Base-by-base conservation (phyloP, 306 rosid genomes). In the Cucumis hystrix region DNA sequence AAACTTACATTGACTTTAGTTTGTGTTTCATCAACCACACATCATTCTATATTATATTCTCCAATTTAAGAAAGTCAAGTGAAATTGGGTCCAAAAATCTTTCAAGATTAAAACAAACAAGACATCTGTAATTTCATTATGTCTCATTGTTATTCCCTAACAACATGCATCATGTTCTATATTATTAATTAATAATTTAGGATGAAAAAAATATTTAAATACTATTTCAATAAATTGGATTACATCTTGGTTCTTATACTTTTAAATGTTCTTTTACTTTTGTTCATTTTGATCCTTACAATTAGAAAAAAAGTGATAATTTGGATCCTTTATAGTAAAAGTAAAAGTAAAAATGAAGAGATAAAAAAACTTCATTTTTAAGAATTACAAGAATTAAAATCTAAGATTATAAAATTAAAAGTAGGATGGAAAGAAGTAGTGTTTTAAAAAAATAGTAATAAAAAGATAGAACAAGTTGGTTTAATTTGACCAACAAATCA, bases 401-500 rank as follows among this genome's bases (percentile, higher is more conserved):
- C 6, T n/a, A 41, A 41, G 0, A 41, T 41, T 41, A 3, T 41
- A 41, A 41, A 41, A 41, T 4, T 41, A 41, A 41, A 3, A 41
- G 45, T 23, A 23, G 25, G 25, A 28, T 28, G 30, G 3, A 28
- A 28, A 28, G 7, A 41, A 41, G 2, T 41, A 6, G 11, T 7
- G 9, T 41, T 41, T 41, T 41, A 0, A 16, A 45, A 0, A 49
- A 71, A 12, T 0, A 37, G 4, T 3, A n/a, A n/a, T n/a, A n/a
- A n/a, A 37, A 37, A 72, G 21, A 28, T 1, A 6, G 37, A 5
- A 49, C 7, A 10, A 21, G 5, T 8, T 71, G 40, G 58, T 55
- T 23, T 23, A 23, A 23, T 23, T 74, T 74, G 78, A 54, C 51
- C 51, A 74, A 74, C n/a, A 74, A 33, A 55, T 74, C 65, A 74